A percentile compares a stretch with the other conserved stretches of the same genome.
phyloP scores from a whole-genome alignment of 2,329 filamentous ascomycete genomes.

The Raffaelea albimanens region DNA sequence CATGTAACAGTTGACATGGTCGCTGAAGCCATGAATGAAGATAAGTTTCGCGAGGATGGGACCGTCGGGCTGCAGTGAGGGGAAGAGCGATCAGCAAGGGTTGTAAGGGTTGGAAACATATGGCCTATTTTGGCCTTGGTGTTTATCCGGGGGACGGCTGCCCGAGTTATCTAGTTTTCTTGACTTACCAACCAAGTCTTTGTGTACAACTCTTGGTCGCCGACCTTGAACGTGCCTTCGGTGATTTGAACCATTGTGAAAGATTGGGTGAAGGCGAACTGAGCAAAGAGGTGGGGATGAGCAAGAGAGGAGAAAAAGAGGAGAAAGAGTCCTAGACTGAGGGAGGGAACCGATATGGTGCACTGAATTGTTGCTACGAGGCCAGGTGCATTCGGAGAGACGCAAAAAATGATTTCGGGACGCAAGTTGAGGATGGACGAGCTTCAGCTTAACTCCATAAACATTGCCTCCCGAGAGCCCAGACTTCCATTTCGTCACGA shows the following conservation, averaged over 20 bases:
- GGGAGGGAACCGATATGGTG: no score
- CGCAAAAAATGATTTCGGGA: no score
- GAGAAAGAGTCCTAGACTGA: no score
- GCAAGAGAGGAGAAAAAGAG: background rate
- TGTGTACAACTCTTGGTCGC: slow-evolving; percentile 38
- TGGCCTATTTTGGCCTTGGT: no score
- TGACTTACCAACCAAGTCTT: slow-evolving; percentile 49
- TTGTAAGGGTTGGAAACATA: background rate
- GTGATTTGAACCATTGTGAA: slow-evolving; percentile 28
- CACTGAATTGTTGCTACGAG: no score
- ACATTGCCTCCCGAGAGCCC: no score
- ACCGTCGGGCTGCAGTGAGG: slow-evolving; percentile 37
- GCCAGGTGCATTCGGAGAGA: no score
- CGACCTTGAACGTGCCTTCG: slow-evolving; percentile 42
- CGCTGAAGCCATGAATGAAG: slow-evolving; percentile 84
- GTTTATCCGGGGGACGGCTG: background rate
- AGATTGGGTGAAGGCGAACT: background rate
- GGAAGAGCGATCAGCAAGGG: background rate
- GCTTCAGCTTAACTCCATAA: no score
- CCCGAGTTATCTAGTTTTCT: background rate
- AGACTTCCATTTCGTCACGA: no score
- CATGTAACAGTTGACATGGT: slow-evolving; percentile 72
- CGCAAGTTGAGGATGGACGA: no score
- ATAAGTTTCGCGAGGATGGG: slow-evolving; percentile 60
- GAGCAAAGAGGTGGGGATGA: background rate